Conservation (phyloP, 2,329 filamentous ascomycete species). For the Westerdykella ornata region DNA sequence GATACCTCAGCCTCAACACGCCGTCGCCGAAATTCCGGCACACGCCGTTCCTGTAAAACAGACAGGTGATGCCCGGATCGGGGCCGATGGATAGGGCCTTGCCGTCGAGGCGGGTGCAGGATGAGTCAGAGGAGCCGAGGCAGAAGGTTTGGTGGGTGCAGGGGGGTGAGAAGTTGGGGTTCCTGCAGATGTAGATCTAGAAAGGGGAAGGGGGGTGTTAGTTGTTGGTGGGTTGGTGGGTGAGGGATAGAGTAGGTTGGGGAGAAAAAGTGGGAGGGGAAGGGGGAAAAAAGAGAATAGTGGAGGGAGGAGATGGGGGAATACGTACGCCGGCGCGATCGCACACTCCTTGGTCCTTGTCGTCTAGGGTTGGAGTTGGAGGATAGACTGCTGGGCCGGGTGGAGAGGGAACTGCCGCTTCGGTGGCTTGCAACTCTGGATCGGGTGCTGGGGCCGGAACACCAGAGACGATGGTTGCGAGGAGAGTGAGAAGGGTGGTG, state of each 20-base stretch:
- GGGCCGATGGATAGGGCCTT: slow-evolving; percentile 17
- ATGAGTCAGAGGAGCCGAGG: slow-evolving; percentile 10
- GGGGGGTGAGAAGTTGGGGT: slow-evolving; percentile 17
- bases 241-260: too few species aligned
- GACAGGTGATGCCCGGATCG: slow-evolving; percentile 18
- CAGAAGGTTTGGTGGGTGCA: slow-evolving; percentile 12
- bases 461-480: slow-evolving; percentile 5
- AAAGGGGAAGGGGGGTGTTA: not conserved
- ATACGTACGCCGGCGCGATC: slow-evolving; percentile 4
- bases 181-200: slow-evolving; percentile 26
- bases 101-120: slow-evolving; percentile 16
- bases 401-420: not conserved
- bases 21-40: too few species aligned
- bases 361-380: not conserved
- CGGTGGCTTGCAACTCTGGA: not conserved
- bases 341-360: not conserved
- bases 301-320: not conserved
- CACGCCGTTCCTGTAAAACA: slow-evolving; percentile 22
- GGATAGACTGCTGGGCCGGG: not conserved
- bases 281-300: not conserved
- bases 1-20: too few species aligned
- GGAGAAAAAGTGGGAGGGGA: not conserved
- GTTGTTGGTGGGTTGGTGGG: too few species aligned
- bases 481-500: slow-evolving; percentile 3
- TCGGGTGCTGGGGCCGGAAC: slow-evolving; percentile 1